Conservation (phyloP, 2,329 filamentous ascomycete species). For the Talaromyces sp. region DNA sequence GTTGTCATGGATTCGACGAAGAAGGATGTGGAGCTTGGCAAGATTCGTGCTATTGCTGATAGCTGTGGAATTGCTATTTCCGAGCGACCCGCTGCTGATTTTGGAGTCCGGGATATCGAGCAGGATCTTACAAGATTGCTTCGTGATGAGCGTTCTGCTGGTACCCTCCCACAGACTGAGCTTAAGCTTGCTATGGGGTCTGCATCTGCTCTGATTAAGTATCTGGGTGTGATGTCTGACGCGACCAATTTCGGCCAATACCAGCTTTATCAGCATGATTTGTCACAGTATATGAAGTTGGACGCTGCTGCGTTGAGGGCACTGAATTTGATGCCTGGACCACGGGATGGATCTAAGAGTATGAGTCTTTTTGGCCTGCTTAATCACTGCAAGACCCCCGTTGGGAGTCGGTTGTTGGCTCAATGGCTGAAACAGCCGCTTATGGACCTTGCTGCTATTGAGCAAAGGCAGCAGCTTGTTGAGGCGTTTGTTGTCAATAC, state of each 20-base stretch:
- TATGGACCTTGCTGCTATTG: slow-evolving; percentile 87
- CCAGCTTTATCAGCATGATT: slow-evolving; percentile 93
- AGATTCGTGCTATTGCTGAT: slow-evolving; percentile 85
- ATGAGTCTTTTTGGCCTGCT: slow-evolving; percentile 95
- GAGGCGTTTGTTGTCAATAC: slow-evolving; percentile 94
- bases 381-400: slow-evolving; percentile 96
- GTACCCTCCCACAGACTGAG: slow-evolving; percentile 83
- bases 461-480: slow-evolving; percentile 88
- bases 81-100: slow-evolving; percentile 75
- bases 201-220: slow-evolving; percentile 90
- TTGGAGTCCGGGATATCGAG: slow-evolving; percentile 88
- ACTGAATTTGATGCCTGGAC: slow-evolving; percentile 94
- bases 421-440: slow-evolving; percentile 98
- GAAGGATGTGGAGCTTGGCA: slow-evolving; percentile 85
- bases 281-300: slow-evolving; percentile 97
- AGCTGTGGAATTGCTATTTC: slow-evolving; percentile 90
- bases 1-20: slow-evolving; percentile 76
- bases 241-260: slow-evolving; percentile 96
- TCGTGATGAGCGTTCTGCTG: slow-evolving; percentile 79
- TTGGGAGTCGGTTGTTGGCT: slow-evolving; percentile 83
- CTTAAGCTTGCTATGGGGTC: slow-evolving; percentile 95
- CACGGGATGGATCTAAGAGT: slow-evolving; percentile 89
- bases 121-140: slow-evolving; percentile 87
- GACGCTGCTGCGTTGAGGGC: slow-evolving; percentile 93
- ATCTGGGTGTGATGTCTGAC: slow-evolving; percentile 87